These are phyloP conservation scores for Tylopilus orsonianus DNA, from an alignment of 1,284 basidiomycete species.

Conservation along the genomic window DNA sequence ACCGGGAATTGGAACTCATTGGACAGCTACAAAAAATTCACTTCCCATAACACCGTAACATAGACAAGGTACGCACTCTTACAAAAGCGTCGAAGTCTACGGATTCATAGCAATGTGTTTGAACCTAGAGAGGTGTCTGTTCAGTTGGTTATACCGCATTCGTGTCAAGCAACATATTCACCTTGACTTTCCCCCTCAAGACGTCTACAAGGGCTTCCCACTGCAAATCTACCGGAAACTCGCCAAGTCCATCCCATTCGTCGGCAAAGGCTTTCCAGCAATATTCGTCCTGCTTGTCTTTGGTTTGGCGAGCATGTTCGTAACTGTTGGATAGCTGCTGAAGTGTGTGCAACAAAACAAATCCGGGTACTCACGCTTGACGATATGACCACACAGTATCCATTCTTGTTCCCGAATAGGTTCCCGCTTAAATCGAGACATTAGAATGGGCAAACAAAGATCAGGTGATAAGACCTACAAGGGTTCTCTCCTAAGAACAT, in stretches of 20 bases:
- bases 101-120: conserved; percentile 75
- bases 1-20: conserved; percentile 83
- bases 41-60: background rate
- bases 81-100: conserved; percentile 76
- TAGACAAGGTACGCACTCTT: conserved; percentile 41
- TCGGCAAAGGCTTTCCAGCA: conserved; percentile 55
- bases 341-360: background rate
- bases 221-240: conserved; percentile 75
- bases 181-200: conserved; percentile 74
- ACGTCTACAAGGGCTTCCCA: conserved; percentile 85
- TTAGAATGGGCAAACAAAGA: conserved; percentile 1
- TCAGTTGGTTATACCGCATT: background rate
- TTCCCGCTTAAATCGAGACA: conserved; percentile 19
- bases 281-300: conserved; percentile 69
- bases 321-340: conserved; percentile 36
- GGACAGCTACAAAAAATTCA: conserved; percentile 46
- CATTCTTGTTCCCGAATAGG: conserved; percentile 37
- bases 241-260: conserved; percentile 56
- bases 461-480: conserved; percentile 9
- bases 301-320: conserved; percentile 49
- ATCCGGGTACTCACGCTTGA: conserved; percentile 32
- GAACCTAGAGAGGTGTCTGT: conserved; percentile 19
- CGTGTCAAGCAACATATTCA: conserved; percentile 26
- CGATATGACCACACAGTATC: conserved; percentile 60
- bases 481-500: conserved; percentile 26